A percentile compares a stretch with the other conserved stretches of the same genome.
Conservation (phyloP, 495 filamentous ascomycete genomes). For the Alectoria sarmentosa region DNA sequence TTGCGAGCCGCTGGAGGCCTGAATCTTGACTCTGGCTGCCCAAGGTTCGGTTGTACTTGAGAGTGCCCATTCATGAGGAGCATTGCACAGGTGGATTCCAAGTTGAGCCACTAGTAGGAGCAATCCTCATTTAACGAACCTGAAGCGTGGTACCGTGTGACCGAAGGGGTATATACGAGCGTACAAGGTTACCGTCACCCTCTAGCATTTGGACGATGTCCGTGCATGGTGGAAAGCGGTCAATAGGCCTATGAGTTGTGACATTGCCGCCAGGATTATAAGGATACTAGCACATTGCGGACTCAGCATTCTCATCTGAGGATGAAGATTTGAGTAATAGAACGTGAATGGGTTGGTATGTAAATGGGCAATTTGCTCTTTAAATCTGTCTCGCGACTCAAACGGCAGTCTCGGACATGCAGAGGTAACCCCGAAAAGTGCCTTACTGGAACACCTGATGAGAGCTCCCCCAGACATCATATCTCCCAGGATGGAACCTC, state of each 20-base stretch:
- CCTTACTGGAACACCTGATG: conserved; percentile 67
- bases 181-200: background rate
- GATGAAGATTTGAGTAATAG: no score
- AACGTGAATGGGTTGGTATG: no score
- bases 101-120: background rate
- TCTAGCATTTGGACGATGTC: conserved; percentile 6
- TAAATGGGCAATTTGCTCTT: no score
- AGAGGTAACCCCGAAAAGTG: no score
- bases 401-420: no score
- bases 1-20: background rate
- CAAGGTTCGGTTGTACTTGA: background rate
- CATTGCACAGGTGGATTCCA: background rate
- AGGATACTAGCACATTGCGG: no score
- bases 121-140: background rate
- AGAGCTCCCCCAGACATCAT: conserved; percentile 54
- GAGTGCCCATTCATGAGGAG: background rate
- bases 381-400: no score
- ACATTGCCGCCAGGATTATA: conserved; percentile 50
- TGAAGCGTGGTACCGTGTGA: background rate
- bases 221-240: conserved; percentile 47
- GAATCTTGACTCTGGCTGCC: background rate
- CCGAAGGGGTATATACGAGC: background rate
- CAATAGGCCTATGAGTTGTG: conserved; percentile 52
- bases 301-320: no score
- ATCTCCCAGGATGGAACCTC: conserved; percentile 42